Evolutionary conservation across 768 basidiomycete species (phyloP).

Genomic region (Mycena rebaudengoi): DNA sequence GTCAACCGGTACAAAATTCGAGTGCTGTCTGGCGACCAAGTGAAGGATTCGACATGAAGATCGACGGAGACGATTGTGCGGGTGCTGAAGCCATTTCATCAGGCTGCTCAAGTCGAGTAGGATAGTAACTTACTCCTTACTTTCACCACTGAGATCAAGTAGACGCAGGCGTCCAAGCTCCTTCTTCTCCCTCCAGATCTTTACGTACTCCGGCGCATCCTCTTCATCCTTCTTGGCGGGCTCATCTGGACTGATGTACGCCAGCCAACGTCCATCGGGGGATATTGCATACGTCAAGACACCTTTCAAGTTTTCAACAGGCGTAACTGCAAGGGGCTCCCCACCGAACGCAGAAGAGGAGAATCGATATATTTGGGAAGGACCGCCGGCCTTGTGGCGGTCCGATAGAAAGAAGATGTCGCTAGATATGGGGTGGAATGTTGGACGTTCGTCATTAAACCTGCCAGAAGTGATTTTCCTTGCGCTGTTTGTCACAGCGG

Average conservation of each 20-base stretch:
- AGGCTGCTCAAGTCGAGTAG: neutral
- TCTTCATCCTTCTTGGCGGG: conserved; percentile 21
- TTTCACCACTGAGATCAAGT: conserved; percentile 14
- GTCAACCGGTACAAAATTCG: conserved; percentile 14
- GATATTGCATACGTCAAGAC: conserved; percentile 15
- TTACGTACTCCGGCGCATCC: conserved; percentile 18
- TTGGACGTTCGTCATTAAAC: conserved; percentile 17
- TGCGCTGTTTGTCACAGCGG: conserved; percentile 13
- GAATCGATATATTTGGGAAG: conserved; percentile 19
- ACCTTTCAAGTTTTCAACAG: conserved; percentile 3
- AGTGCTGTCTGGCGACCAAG: conserved; percentile 25
- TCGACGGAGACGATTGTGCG: conserved; percentile 2
- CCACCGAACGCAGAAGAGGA: conserved; percentile 16
- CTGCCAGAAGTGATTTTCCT: conserved; percentile 18
- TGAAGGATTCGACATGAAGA: conserved; percentile 10
- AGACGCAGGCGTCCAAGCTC: conserved; percentile 15
- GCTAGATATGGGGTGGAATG: conserved; percentile 18
- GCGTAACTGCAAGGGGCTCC: conserved; percentile 16
- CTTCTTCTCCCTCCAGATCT: conserved; percentile 6
- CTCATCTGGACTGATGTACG: conserved; percentile 21
- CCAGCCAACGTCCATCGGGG: conserved; percentile 24
- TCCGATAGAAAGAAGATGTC: conserved; percentile 28
- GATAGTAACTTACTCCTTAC: neutral
- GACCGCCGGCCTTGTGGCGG: conserved; percentile 21
- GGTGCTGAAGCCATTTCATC: neutral